Conservation (phyloP, 1,284 basidiomycete genomes). For the Ustilago shanxiensis region DNA sequence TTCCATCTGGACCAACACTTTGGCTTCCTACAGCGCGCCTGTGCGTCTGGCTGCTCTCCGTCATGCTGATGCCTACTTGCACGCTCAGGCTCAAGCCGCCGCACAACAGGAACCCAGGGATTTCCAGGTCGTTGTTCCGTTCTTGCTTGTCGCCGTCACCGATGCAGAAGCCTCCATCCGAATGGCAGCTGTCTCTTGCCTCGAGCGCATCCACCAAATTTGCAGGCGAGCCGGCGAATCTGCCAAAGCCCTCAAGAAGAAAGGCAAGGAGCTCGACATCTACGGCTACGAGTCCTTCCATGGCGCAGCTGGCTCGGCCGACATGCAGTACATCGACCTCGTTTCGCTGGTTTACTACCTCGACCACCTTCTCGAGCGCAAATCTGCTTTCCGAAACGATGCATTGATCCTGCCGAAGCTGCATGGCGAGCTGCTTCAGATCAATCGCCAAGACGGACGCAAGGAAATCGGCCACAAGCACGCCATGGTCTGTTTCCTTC, state of each 20-base stretch:
- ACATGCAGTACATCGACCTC: slow-evolving; percentile 82
- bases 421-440: slow-evolving; percentile 76
- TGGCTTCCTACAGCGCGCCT: slow-evolving; percentile 62
- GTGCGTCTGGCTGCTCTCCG: slow-evolving; percentile 81
- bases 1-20: slow-evolving; percentile 74
- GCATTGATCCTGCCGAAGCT: slow-evolving; percentile 76
- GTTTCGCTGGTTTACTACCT: slow-evolving; percentile 80
- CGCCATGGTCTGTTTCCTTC: slow-evolving; percentile 81
- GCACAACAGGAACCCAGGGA: slow-evolving; percentile 71
- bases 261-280: slow-evolving; percentile 73
- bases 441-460: slow-evolving; percentile 75
- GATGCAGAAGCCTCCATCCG: slow-evolving; percentile 75
- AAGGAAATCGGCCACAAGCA: slow-evolving; percentile 78
- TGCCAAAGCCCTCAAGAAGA: slow-evolving; percentile 40
- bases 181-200: slow-evolving; percentile 77
- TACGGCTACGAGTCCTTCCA: slow-evolving; percentile 88
- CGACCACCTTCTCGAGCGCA: slow-evolving; percentile 72
- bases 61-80: slow-evolving; percentile 77
- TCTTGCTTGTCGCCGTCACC: slow-evolving; percentile 79
- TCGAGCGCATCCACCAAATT: slow-evolving; percentile 74
- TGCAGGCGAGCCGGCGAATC: slow-evolving; percentile 69
- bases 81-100: slow-evolving; percentile 70
- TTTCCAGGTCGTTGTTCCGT: slow-evolving; percentile 88
- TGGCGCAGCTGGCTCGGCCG: slow-evolving; percentile 74
- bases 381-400: slow-evolving; percentile 76